Base-by-base conservation (phyloP, 129 eudicot genomes). In the Artemisia tridentata region DNA sequence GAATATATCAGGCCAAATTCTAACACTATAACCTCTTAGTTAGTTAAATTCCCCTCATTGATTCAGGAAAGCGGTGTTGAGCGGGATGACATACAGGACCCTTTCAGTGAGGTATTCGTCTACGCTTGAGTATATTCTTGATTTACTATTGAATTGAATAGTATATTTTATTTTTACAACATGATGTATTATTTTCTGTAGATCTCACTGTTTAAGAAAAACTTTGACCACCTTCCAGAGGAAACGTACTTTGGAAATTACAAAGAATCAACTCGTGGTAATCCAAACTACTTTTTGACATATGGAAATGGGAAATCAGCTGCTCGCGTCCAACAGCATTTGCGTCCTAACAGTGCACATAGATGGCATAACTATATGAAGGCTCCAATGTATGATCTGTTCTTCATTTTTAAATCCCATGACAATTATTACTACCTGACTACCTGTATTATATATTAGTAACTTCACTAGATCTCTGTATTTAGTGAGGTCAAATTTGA, bases 51-150 rank as follows among this genome's bases (percentile, higher is more conserved):
- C 23, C 57, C 47, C 68, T 68, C 21, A 70, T 18, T 60, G 81
- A 41, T 71, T 78, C 88, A 91, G 98, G 98, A 91, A 82, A 91
- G 96, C 78, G 81, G 98, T 67, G 85, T 86, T 63, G 96, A 91
- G 72, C 75, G 91, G 71, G 98, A 88, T 59, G 86, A 91, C 78
- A 71, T 88, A 71, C 77, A 86, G 69, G 91, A 91, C 38, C 96
- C 98, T 72, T 91, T 91, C 72, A 86, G 88, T 2, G 93, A 91
- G 88, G 98, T 91, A 86, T 38, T 50, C 20, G 45, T 3, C 8
- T 11, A 55, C 43, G 38, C 54, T 20, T 55, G 50, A 19, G 43
- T 34, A 34, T 34, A 34, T 34, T 34, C 43, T 5, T 34, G 43
- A 34, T 34, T 71, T 56, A 67, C 19, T 7, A 47, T 50, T 50